Percentiles rank a stretch among this genome's conserved stretches.
Conservation (phyloP, 306 rosid genomes). For the Pyrus bretschneideri region DNA sequence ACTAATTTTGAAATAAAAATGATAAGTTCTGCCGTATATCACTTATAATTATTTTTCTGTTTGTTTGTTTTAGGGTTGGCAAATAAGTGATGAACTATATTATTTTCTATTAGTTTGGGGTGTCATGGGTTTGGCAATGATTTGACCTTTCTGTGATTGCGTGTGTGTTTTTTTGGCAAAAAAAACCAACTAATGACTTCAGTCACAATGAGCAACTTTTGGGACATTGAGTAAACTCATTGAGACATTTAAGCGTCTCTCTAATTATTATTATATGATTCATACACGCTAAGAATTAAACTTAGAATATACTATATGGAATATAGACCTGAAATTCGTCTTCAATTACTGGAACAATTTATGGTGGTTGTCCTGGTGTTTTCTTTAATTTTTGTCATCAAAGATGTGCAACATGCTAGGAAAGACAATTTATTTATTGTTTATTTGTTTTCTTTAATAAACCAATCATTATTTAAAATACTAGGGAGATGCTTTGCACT, state of each 20-base stretch:
- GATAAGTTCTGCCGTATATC: not conserved
- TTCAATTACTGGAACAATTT: no score
- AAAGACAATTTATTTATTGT: no score
- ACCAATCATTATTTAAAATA: not conserved
- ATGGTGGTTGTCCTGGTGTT: not conserved
- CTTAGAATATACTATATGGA: accelerated
- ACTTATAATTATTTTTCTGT: not conserved
- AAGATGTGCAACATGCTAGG: not conserved
- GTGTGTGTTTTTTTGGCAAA: no score
- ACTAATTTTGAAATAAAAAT: not conserved
- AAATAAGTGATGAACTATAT: not conserved
- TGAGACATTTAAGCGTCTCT: no score
- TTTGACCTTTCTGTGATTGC: not conserved
- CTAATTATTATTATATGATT: no score
- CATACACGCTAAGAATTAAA: accelerated
- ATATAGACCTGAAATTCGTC: no score
- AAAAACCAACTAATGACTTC: no score
- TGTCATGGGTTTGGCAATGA: not conserved
- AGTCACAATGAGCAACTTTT: no score
- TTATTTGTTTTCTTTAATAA: not conserved
- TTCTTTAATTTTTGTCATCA: not conserved
- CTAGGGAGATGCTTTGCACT: not conserved
- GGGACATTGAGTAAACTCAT: accelerated
- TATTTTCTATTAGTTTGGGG: not conserved
- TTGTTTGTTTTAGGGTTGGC: not conserved